Conservation (phyloP, 2,329 filamentous ascomycete species). For the Endocalyx cinctus region DNA sequence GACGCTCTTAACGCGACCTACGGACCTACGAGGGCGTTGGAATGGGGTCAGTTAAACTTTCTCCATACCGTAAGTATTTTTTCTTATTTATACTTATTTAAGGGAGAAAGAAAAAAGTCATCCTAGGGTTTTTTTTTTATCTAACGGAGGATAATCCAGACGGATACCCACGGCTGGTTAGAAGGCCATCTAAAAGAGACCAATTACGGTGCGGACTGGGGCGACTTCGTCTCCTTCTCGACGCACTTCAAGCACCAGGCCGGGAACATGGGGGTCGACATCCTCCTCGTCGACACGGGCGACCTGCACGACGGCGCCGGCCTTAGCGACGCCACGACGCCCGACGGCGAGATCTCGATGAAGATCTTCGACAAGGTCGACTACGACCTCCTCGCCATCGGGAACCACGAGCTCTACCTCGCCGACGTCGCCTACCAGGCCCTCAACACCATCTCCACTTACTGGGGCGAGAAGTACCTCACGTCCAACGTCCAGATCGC, state of each 20-base stretch:
- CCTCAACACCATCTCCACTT: constrained; percentile 53
- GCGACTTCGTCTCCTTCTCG: constrained; percentile 59
- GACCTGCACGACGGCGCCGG: constrained; percentile 65
- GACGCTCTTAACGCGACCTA: constrained; percentile 37
- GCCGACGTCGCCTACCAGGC: constrained; percentile 58
- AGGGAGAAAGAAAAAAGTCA: too few relatives aligned
- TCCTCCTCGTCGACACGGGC: constrained; percentile 56
- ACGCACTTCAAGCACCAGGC: constrained; percentile 57
- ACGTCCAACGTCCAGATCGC: constrained; percentile 42
- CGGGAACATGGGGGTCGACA: constrained; percentile 50
- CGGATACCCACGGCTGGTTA: constrained; percentile 59
- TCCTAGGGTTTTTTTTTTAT: too few relatives aligned
- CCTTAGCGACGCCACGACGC: constrained; percentile 54
- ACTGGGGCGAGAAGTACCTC: constrained; percentile 44
- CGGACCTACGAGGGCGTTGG: constrained; percentile 40
- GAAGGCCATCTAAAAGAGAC: constrained; percentile 57
- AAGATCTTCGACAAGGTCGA: constrained; percentile 37
- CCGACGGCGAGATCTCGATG: constrained; percentile 51
- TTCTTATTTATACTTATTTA: not conserved
- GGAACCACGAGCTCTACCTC: constrained; percentile 61
- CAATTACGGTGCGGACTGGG: constrained; percentile 63
- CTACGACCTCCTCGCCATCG: constrained; percentile 41
- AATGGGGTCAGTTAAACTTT: constrained; percentile 62
- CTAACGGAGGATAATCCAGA: constrained; percentile 25
- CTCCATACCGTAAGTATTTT: constrained; percentile 45